These are phyloP conservation scores for Roridomyces roridus DNA, from an alignment of 768 basidiomycete species.

Conservation along the genomic window DNA sequence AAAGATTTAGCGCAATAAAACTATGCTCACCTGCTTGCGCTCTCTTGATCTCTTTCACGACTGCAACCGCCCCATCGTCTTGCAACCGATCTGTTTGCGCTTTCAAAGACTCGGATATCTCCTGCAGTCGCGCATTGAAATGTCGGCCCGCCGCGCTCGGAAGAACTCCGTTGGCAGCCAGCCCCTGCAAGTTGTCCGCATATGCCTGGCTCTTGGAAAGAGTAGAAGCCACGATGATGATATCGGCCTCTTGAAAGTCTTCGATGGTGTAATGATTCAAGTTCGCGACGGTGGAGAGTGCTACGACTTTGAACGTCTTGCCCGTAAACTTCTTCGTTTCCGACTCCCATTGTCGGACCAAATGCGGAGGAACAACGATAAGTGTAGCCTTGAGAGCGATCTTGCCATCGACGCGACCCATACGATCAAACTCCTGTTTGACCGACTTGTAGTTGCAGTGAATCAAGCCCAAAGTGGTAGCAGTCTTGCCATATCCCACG, in stretches of 20 bases:
- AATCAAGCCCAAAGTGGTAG: slow-evolving; percentile 90
- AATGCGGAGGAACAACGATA: slow-evolving; percentile 87
- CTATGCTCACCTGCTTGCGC: slow-evolving; percentile 60
- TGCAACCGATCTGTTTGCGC: slow-evolving; percentile 73
- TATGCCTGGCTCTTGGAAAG: slow-evolving; percentile 84
- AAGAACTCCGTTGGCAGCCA: slow-evolving; percentile 71
- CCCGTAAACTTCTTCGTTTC: slow-evolving; percentile 86
- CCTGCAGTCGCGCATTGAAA: slow-evolving; percentile 84
- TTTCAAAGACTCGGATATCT: slow-evolving; percentile 60
- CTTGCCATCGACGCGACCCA: slow-evolving; percentile 60
- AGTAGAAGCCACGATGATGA: slow-evolving; percentile 85
- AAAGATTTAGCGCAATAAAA: neutral
- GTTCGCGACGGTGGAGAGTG: slow-evolving; percentile 71
- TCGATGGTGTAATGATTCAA: slow-evolving; percentile 77
- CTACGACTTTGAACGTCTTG: slow-evolving; percentile 64
- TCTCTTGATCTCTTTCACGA: slow-evolving; percentile 68
- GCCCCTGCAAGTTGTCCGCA: slow-evolving; percentile 72
- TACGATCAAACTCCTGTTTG: slow-evolving; percentile 61
- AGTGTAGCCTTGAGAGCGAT: slow-evolving; percentile 84
- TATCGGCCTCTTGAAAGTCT: slow-evolving; percentile 80
- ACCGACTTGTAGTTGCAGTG: slow-evolving; percentile 69
- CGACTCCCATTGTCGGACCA: slow-evolving; percentile 88
- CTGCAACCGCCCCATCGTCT: slow-evolving; percentile 65
- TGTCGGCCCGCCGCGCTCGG: slow-evolving; percentile 86
- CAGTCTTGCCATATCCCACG: slow-evolving; percentile 97